Evolutionary conservation across 1,139 yeast genomes (phyloP), one percentile per base, ranked within the genome.

Genomic region (Saccharomyces hybrid): DNA sequence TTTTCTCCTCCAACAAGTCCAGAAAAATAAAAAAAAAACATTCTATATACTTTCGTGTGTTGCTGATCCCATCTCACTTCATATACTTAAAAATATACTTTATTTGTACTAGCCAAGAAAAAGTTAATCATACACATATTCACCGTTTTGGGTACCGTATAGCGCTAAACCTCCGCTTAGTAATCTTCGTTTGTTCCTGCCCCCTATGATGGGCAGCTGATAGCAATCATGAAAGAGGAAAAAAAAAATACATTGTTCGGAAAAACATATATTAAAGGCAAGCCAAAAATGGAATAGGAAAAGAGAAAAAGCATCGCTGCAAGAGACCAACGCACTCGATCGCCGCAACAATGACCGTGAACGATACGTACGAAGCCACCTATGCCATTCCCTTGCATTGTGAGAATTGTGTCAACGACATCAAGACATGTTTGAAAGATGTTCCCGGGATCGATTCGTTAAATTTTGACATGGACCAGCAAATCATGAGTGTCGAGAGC

Each of bases 381-480:
- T 66, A 65, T 51, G 69, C 70, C 2, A 63, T 66, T 42, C 59
- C 64, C 14, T 62, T 64, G 62, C 64, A 61, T 32, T 60, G 64
- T 50, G 58, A 58, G 11, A 55, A 56, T 41, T 65, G 66, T 32
- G 57, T 61, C 19, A 54, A 55, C 16, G 62, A 62, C 42, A 65
- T 65, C 50, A 53, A 55, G 49, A 55, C 54, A 24, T 60, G 65
- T 48, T 53, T 66, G 46, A 51, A 52, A 21, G 57, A 49, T 14
- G 55, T 62, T 4, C 60, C 61, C 9, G 62, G 61, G 12, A 55
- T 64, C 26, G 53, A 60, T 41, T 58, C 56, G 11, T 49, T 64
- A 47, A 53, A 58, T 11, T 63, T 61, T 52, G 60, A 63, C 49
- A 53, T 64, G n/a, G 54, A 55, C 19, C 53, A 64, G 49, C 60